phyloP scores from a whole-genome alignment of 2,329 filamentous ascomycete genomes.

The Curvularia spicifera region DNA sequence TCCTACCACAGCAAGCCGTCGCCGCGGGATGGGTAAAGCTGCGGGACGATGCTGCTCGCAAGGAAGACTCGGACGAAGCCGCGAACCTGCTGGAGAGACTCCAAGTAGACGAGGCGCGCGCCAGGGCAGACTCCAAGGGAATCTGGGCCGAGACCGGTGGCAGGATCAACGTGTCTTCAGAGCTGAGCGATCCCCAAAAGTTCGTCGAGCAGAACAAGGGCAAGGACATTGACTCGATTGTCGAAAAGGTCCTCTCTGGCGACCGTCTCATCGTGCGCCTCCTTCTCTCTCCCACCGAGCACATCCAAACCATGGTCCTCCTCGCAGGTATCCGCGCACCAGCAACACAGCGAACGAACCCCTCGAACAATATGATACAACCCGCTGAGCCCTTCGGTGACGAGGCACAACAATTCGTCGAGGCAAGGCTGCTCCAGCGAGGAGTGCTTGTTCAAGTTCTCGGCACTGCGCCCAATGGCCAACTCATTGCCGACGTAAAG shows the following conservation, averaged over 20 bases:
- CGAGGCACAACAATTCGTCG: constrained; percentile 87
- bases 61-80: constrained; percentile 82
- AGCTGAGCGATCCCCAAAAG: constrained; percentile 74
- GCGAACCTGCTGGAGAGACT: constrained; percentile 75
- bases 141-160: constrained; percentile 74
- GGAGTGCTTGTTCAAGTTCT: constrained; percentile 82
- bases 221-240: constrained; percentile 76
- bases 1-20: constrained; percentile 80
- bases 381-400: constrained; percentile 88
- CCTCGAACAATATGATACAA: constrained; percentile 78
- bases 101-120: constrained; percentile 76
- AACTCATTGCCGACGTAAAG: constrained; percentile 85
- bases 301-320: constrained; percentile 86
- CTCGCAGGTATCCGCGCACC: constrained; percentile 89
- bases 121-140: constrained; percentile 79
- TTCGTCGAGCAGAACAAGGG: constrained; percentile 87
- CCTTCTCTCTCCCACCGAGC: constrained; percentile 79
- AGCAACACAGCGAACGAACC: constrained; percentile 82
- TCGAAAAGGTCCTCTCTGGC: constrained; percentile 90
- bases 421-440: constrained; percentile 83
- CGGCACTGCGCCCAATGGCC: constrained; percentile 85
- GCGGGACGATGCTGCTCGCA: constrained; percentile 89
- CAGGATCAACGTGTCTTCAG: constrained; percentile 78
- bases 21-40: constrained; percentile 92
- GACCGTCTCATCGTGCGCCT: constrained; percentile 88